Evolutionary conservation across 129 eudicot genomes (phyloP).

Genomic region (Saposhnikovia divaricata): DNA sequence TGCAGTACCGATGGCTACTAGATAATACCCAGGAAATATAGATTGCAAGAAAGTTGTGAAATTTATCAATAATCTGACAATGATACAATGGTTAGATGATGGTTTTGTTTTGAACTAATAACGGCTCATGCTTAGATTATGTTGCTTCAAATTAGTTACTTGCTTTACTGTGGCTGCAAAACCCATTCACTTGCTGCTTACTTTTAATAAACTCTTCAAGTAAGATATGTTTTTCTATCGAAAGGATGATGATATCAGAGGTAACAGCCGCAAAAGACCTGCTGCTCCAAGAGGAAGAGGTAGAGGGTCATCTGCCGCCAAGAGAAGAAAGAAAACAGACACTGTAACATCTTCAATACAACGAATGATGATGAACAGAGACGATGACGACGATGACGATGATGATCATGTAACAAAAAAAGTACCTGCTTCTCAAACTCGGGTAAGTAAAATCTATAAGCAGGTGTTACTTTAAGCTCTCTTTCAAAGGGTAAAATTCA

Average conservation of each 20-base stretch:
- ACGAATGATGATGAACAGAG: conserved; percentile 45
- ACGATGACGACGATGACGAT: conserved; percentile 79
- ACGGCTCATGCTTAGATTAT: not conserved
- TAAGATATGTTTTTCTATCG: conserved; percentile 3
- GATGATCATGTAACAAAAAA: conserved; percentile 48
- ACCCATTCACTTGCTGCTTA: not conserved
- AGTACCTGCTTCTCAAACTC: conserved; percentile 47
- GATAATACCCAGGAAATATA: not conserved
- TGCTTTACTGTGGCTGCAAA: not conserved
- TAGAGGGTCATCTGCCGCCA: conserved; percentile 14
- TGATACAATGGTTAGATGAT: too few species aligned
- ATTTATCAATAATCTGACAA: too few species aligned
- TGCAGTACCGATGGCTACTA: not conserved
- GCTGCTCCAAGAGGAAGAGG: conserved; percentile 95
- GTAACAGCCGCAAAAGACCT: conserved; percentile 71
- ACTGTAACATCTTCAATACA: conserved; percentile 67
- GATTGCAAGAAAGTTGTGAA: not conserved
- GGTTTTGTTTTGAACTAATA: not conserved
- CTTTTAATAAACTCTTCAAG: not conserved
- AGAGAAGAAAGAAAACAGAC: conserved; percentile 72
- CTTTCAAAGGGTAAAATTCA: not conserved
- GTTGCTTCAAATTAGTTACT: not conserved
- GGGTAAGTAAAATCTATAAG: conserved; percentile 38
- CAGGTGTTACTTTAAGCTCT: not conserved
- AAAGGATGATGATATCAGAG: conserved; percentile 57